phyloP scores from a whole-genome alignment of 2,329 filamentous ascomycete genomes.

The Corynespora cassiicola region DNA sequence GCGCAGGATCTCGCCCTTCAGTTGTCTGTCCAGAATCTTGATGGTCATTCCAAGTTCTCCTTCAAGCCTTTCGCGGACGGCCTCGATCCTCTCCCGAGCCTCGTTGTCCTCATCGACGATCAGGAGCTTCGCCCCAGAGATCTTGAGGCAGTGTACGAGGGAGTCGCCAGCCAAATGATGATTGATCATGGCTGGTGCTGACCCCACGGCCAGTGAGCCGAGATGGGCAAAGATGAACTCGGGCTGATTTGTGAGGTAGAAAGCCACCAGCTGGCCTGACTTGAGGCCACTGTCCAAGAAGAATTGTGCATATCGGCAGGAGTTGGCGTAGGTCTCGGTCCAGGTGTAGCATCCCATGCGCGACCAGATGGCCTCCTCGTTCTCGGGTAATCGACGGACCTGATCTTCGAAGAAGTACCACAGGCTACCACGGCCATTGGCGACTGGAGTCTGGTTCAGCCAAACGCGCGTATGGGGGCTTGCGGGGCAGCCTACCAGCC shows the following conservation, averaged over 20 bases:
- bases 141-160: conserved; percentile 69
- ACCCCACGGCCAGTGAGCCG: conserved; percentile 69
- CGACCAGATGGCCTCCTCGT: conserved; percentile 71
- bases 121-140: conserved; percentile 59
- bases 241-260: conserved; percentile 72
- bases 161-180: conserved; percentile 70
- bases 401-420: conserved; percentile 71
- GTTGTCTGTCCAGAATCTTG: conserved; percentile 57
- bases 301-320: conserved; percentile 46
- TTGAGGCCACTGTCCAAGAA: conserved; percentile 58
- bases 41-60: conserved; percentile 65
- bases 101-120: conserved; percentile 56
- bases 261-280: conserved; percentile 66
- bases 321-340: conserved; percentile 48
- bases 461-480: neutral
- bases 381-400: conserved; percentile 55
- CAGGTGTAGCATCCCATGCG: conserved; percentile 58
- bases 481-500: conserved; percentile 51
- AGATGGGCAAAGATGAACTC: conserved; percentile 73
- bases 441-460: conserved; percentile 44
- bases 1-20: conserved; percentile 56
- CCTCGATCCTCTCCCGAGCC: conserved; percentile 64
- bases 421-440: conserved; percentile 61
- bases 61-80: conserved; percentile 55
- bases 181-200: conserved; percentile 74